These are phyloP conservation scores for Maudiozyma humilis DNA, from an alignment of 1,139 yeast species.

Conservation along the genomic window DNA sequence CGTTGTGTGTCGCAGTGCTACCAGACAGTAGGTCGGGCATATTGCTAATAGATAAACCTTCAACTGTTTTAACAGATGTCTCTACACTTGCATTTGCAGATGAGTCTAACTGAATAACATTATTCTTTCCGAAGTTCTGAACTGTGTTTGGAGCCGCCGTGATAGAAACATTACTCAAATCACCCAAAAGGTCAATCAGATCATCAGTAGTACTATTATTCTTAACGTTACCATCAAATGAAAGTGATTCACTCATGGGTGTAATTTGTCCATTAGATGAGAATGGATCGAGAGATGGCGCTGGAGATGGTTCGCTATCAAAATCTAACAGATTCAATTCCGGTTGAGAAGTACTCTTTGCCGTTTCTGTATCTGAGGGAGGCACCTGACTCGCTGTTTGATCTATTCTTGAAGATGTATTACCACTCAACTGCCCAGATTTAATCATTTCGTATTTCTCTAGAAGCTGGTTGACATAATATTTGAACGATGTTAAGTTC, in stretches of 20 bases:
- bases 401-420: not conserved
- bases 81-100: slow-evolving; percentile 11
- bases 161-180: slow-evolving; percentile 53
- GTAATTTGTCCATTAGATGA: not conserved
- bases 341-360: slow-evolving; percentile 16
- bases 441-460: slow-evolving; percentile 58
- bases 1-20: slow-evolving; percentile 9
- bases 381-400: too few species aligned
- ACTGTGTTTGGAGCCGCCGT: slow-evolving; percentile 35
- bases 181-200: slow-evolving; percentile 13
- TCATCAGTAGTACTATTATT: not conserved
- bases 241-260: slow-evolving; percentile 1
- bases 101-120: slow-evolving; percentile 35
- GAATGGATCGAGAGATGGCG: slow-evolving; percentile 7
- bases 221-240: not conserved
- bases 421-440: slow-evolving; percentile 45
- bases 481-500: slow-evolving; percentile 60
- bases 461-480: slow-evolving; percentile 59
- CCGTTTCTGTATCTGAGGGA: too few species aligned
- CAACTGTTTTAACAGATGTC: slow-evolving; percentile 6
- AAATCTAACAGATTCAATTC: slow-evolving; percentile 70
- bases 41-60: slow-evolving; percentile 18
- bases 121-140: slow-evolving; percentile 34
- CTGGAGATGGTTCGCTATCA: slow-evolving; percentile 48
- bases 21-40: not conserved